Percentiles rank a stretch among this genome's conserved stretches.
phyloP scores from a whole-genome alignment of 352 stramenopile genomes.

The Phytophthora niederhauseri region DNA sequence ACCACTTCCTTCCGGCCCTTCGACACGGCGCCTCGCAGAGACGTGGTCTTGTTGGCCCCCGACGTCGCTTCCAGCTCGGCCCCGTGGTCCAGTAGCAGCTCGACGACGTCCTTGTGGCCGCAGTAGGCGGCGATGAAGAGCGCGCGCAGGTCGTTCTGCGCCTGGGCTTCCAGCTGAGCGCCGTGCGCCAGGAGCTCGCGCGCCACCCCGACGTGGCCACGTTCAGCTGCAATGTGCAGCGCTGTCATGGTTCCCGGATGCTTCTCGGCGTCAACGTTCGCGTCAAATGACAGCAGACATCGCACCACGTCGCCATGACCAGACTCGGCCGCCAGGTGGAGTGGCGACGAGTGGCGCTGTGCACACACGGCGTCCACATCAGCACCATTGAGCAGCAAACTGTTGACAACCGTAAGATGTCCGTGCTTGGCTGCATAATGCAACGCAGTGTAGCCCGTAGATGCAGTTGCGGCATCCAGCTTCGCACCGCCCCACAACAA shows the following conservation, averaged over 20 bases:
- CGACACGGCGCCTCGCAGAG: slow-evolving; percentile 52
- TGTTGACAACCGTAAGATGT: slow-evolving; percentile 62
- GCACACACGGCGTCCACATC: slow-evolving; percentile 52
- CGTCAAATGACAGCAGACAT: slow-evolving; percentile 56
- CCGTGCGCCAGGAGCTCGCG: slow-evolving; percentile 47
- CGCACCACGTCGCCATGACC: slow-evolving; percentile 59
- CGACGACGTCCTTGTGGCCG: slow-evolving; percentile 50
- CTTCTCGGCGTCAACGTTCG: slow-evolving; percentile 53
- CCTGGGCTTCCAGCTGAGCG: slow-evolving; percentile 49
- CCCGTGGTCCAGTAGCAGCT: slow-evolving; percentile 46
- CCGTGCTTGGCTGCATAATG: slow-evolving; percentile 60
- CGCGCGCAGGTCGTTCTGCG: slow-evolving; percentile 47
- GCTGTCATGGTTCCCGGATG: slow-evolving; percentile 49
- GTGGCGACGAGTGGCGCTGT: slow-evolving; percentile 39
- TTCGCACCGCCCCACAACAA: slow-evolving; percentile 53
- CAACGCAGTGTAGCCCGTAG: slow-evolving; percentile 55
- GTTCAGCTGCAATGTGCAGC: slow-evolving; percentile 62
- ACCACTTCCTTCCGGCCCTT: slow-evolving; percentile 46
- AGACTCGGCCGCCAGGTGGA: slow-evolving; percentile 58
- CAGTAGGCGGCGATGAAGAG: slow-evolving; percentile 60
- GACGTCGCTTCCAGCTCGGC: slow-evolving; percentile 50
- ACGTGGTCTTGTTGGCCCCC: slow-evolving; percentile 49
- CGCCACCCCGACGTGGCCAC: slow-evolving; percentile 46
- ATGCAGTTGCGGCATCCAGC: slow-evolving; percentile 41
- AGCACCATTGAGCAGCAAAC: slow-evolving; percentile 55